Base-by-base conservation (phyloP, 768 basidiomycete species). In the Termitomyces sp. region DNA sequence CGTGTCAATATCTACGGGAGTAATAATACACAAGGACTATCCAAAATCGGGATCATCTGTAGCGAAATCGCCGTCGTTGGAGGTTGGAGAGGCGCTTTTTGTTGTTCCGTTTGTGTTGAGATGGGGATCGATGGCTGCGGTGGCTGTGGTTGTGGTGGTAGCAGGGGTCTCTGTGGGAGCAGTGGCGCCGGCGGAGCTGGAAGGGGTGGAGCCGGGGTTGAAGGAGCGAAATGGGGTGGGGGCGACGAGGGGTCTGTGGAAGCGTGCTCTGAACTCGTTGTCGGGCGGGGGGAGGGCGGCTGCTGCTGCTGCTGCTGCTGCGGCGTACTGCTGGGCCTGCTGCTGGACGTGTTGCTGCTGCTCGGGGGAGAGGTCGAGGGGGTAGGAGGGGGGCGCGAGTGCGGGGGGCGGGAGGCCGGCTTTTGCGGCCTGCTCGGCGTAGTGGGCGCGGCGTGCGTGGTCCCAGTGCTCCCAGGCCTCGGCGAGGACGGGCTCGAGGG, bases 391-490 rank as follows among this genome's bases (percentile, higher is more conserved):
- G 12, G 25, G 25, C 25, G 67, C 58, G 31, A 64, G 70, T 54
- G 70, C 68, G 52, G 75, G 70, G 29, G 65, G 67, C 32, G 72
- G 70, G 17, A 73, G 71, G 7, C 69, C 68, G 10, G 67, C 71
- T 54, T 77, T 75, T 32, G 74, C 74, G 25, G 75, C 74, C 57
- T 75, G 73, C 61, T 78, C 75, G 51, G 76, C 77, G 49, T 77
- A 79, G 65, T 79, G 79, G 46, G 77, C 63, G 20, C 77, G 78
- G 20, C 79, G 76, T 72, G 88, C 87, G 65, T 86, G 84, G 67
- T 93, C 87, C 92, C 92, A 94, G 45, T 89, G 87, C 60, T 94
- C 92, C 83, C 90, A 94, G 17, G 91, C 91, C 49, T 89, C 86
- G 5, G 92, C 91, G 50, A 94, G 87, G 66, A 91, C 78, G 32